Conservation (phyloP, 768 basidiomycete species). For the Rhizopogon sp. region DNA sequence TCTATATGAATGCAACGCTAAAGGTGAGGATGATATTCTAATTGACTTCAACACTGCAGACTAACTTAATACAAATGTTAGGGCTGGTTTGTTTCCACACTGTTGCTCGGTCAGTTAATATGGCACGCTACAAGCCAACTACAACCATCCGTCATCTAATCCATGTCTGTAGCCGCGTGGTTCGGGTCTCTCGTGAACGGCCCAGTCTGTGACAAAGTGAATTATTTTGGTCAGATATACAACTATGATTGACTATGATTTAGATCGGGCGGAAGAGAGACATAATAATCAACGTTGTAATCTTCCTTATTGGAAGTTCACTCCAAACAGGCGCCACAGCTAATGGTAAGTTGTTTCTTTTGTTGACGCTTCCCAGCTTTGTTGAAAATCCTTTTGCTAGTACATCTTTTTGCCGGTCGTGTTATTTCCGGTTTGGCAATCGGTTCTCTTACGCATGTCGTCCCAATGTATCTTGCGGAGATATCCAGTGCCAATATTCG, state of each 20-base stretch:
- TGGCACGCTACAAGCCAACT: not conserved
- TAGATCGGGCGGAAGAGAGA: not conserved
- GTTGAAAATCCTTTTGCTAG: not conserved
- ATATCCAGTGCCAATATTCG: slow-evolving; percentile 2
- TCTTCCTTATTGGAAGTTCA: slow-evolving; percentile 1
- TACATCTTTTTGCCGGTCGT: slow-evolving; percentile 1
- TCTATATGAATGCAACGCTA: slow-evolving; percentile 22
- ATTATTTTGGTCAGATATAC: not conserved
- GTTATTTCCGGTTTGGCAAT: not conserved
- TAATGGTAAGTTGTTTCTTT: not conserved
- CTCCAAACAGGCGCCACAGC: not conserved
- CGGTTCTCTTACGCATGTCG: slow-evolving; percentile 1
- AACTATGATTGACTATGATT: not conserved
- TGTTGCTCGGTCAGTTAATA: slow-evolving; percentile 18
- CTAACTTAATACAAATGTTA: slow-evolving; percentile 7
- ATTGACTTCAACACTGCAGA: not conserved
- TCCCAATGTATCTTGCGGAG: slow-evolving; percentile 4
- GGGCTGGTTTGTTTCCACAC: slow-evolving; percentile 28
- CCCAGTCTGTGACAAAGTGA: slow-evolving; percentile 24
- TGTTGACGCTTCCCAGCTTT: not conserved
- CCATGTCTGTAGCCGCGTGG: slow-evolving; percentile 24
- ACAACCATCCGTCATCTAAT: not conserved
- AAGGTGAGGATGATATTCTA: slow-evolving; percentile 12
- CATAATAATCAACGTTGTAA: slow-evolving; percentile 1
- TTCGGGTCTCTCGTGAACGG: slow-evolving; percentile 25